Conservation (phyloP, 805 yeast species). For the Wickerhamiella australiensis region DNA sequence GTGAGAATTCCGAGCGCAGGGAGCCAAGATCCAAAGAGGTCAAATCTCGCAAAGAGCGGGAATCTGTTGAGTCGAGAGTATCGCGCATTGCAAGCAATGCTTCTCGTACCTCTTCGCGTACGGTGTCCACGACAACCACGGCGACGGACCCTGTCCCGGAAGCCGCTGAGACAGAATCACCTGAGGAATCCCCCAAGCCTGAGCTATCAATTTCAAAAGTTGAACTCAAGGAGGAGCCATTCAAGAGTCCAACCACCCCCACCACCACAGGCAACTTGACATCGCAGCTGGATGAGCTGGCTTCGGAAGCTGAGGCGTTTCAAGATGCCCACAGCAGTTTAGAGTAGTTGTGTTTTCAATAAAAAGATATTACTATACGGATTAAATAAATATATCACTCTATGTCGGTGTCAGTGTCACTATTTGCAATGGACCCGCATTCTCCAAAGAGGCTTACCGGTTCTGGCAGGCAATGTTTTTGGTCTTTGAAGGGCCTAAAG, state of each 20-base stretch:
- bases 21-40: neutral
- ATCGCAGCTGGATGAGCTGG: slow-evolving; percentile 9
- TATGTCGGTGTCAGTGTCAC: slow-evolving; percentile 18
- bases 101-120: slow-evolving; percentile 7
- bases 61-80: slow-evolving; percentile 13
- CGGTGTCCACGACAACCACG: neutral
- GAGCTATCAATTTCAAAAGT: neutral
- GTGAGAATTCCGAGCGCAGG: slow-evolving; percentile 2
- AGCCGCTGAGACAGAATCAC: neutral
- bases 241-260: neutral
- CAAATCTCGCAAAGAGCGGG: slow-evolving; percentile 9
- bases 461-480: slow-evolving; percentile 19
- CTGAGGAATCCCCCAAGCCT: neutral
- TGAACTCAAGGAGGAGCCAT: neutral
- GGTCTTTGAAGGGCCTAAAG: slow-evolving; percentile 27
- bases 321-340: slow-evolving; percentile 6
- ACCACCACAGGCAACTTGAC: neutral
- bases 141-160: neutral
- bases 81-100: slow-evolving; percentile 10
- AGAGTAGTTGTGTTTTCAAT: neutral
- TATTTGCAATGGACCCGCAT: slow-evolving; percentile 3
- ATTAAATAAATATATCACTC: slow-evolving; percentile 12
- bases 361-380: slow-evolving; percentile 1
- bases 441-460: slow-evolving; percentile 19
- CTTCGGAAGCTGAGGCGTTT: slow-evolving; percentile 9